A percentile compares a stretch with the other conserved stretches of the same genome.
phyloP scores from a whole-genome alignment of 2,329 filamentous ascomycete species.

The Ceratocystis cubensis region DNA sequence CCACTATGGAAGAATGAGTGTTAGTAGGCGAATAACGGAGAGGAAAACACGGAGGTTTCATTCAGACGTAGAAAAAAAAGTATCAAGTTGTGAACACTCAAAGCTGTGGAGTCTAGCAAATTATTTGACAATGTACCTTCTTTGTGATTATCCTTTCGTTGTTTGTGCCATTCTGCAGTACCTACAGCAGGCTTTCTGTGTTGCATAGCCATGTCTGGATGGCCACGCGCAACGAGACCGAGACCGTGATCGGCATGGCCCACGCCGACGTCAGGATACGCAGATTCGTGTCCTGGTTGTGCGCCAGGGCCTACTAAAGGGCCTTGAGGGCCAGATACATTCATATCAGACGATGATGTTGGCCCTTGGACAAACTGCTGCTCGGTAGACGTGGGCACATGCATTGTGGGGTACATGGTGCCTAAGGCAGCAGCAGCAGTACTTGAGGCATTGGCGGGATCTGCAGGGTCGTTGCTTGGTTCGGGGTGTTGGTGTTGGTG shows the following conservation, averaged over 20 bases:
- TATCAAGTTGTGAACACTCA: background rate
- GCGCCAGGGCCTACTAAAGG: background rate
- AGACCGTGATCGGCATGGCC: constrained; percentile 10
- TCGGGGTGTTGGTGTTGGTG: constrained; percentile 19
- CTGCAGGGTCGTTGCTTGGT: constrained; percentile 31
- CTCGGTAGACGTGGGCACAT: constrained; percentile 45
- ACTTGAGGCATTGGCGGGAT: constrained; percentile 43
- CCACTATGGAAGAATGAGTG: constrained; percentile 46
- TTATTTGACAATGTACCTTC: constrained; percentile 52
- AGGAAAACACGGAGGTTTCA: background rate
- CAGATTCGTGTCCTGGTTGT: constrained; percentile 12
- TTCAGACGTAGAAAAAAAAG: background rate
- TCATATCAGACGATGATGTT: constrained; percentile 11
- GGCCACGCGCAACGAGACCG: constrained; percentile 7
- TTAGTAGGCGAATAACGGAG: constrained; percentile 24
- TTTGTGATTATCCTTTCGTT: constrained; percentile 96
- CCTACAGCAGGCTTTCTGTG: constrained; percentile 74
- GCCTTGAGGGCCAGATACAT: background rate
- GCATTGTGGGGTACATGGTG: constrained; percentile 46
- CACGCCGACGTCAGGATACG: constrained; percentile 3
- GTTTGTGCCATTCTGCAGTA: constrained; percentile 94
- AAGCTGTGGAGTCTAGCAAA: background rate
- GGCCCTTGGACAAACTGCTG: constrained; percentile 46
- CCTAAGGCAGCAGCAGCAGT: constrained; percentile 48
- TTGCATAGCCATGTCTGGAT: constrained; percentile 16